A percentile compares a stretch with the other conserved stretches of the same genome.
phyloP scores from a whole-genome alignment of 1,139 yeast genomes.

The Lizanozyma gosingica region DNA sequence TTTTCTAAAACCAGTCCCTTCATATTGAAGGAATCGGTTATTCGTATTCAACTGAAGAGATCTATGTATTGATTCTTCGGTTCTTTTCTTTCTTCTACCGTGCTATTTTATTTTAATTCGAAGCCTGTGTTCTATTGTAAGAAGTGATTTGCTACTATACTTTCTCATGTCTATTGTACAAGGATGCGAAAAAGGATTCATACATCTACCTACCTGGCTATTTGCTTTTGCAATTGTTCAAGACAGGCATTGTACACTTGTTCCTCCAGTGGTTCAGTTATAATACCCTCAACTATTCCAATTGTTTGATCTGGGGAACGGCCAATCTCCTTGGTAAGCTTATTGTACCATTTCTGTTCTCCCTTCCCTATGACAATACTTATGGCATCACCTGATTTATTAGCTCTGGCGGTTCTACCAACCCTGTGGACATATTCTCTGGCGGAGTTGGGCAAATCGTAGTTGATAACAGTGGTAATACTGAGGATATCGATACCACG shows the following conservation, averaged over 20 bases:
- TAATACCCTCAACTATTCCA: slow-evolving; percentile 14
- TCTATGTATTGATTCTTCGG: too few species aligned
- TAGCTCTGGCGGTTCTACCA: slow-evolving; percentile 96
- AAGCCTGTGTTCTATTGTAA: too few species aligned
- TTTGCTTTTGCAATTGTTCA: slow-evolving; percentile 16
- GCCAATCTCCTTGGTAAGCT: slow-evolving; percentile 36
- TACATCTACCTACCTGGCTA: not conserved
- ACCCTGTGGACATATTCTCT: slow-evolving; percentile 93
- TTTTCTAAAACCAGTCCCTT: too few species aligned
- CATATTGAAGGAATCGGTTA: too few species aligned
- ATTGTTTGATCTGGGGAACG: slow-evolving; percentile 12
- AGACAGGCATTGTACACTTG: slow-evolving; percentile 18
- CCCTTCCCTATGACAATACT: slow-evolving; percentile 67
- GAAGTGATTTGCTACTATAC: too few species aligned
- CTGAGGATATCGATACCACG: slow-evolving; percentile 83
- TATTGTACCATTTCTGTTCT: slow-evolving; percentile 60
- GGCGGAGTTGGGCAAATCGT: slow-evolving; percentile 81
- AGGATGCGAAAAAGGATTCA: too few species aligned
- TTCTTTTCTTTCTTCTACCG: too few species aligned
- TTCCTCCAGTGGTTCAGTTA: slow-evolving; percentile 18
- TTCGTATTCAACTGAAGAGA: too few species aligned
- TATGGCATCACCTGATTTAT: slow-evolving; percentile 64
- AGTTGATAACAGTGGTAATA: slow-evolving; percentile 72
- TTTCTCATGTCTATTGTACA: too few species aligned
- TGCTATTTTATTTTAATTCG: too few species aligned